Base-by-base conservation (phyloP, 106 monocot genomes). In the Dactylorhiza incarnata region DNA sequence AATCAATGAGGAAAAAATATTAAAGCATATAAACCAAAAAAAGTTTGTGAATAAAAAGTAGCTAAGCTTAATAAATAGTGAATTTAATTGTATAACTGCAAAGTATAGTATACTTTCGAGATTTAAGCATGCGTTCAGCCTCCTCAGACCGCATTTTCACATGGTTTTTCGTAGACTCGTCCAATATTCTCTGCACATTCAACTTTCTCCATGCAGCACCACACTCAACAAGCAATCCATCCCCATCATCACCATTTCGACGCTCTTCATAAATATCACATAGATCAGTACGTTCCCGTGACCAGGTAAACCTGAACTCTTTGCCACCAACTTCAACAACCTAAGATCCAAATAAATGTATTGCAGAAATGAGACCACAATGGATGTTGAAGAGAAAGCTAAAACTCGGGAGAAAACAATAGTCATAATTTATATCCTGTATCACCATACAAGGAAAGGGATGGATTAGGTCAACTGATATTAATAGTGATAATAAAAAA, bases 131-230 rank as follows among this genome's bases (percentile, higher is more conserved):
- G 25, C 89, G 95, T 67, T 93, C 91, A 77, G 93, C 96, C 83
- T 97, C 89, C 80, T 93, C 93, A 9, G 96, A 97, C 49, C 87
- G 83, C 96, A 89, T 97, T 82, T 97, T 97, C 24, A 94, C 96
- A 74, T 87, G 93, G 77, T 89, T 89, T 78, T 97, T 93, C 20
- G 87, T 75, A 55, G 96, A 89, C 69, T 97, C 96, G 54, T 97
- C 96, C 46, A 97, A 79, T 81, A 91, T 94, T 52, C 93, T 80
- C 22, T 91, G 87, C 24, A 97, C 96, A 83, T 89, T 94, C 87
- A 97, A 68, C 84, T 97, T 93, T 50, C 96, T 88, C 85, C 90
- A 91, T 25, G 93, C 80, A 62, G 96, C 84, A 23, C 96, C 96
- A 81, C 91, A 67, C 78, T 97, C 96, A 69, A 85, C 83, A 72